Conservation (phyloP, 2,329 filamentous ascomycete genomes). For the Trichoderma aggressivum region DNA sequence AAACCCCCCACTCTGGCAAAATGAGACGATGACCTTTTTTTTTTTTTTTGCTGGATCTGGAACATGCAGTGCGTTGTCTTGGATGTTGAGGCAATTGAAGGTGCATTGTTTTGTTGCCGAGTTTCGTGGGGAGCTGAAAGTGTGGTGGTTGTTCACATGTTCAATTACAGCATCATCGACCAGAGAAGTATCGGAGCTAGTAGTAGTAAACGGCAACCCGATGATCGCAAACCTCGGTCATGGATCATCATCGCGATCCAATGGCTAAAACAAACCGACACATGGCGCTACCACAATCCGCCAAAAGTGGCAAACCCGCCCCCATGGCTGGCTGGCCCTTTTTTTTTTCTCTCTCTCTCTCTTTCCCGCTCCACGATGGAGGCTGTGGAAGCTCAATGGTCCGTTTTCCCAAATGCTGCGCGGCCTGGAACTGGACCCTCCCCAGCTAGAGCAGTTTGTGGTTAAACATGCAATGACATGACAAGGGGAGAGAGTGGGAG, state of each 20-base stretch:
- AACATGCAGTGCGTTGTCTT: not conserved
- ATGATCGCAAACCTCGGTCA: not conserved
- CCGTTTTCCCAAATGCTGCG: not conserved
- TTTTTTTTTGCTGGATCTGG: not conserved
- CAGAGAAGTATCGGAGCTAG: not conserved
- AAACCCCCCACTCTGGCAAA: not conserved
- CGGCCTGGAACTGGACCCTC: not conserved
- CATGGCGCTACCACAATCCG: not conserved
- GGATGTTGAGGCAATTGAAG: not conserved
- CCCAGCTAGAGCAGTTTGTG: not conserved
- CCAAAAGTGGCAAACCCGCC: not conserved
- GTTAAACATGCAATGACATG: not conserved
- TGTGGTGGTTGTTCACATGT: not conserved
- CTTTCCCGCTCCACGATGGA: not conserved
- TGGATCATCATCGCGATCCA: not conserved
- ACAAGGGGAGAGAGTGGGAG: not conserved
- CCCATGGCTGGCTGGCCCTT: not conserved
- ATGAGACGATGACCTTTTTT: not conserved
- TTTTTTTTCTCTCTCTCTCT: not conserved
- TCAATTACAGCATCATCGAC: not conserved
- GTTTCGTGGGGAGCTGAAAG: not conserved
- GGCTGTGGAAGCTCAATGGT: not conserved
- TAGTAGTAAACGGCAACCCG: too few species aligned
- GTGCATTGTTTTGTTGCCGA: not conserved
- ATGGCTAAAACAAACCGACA: not conserved